Evolutionary conservation across 768 basidiomycete species (phyloP), one percentile per base, ranked within the genome.

Genomic region (Boletus speciosus): DNA sequence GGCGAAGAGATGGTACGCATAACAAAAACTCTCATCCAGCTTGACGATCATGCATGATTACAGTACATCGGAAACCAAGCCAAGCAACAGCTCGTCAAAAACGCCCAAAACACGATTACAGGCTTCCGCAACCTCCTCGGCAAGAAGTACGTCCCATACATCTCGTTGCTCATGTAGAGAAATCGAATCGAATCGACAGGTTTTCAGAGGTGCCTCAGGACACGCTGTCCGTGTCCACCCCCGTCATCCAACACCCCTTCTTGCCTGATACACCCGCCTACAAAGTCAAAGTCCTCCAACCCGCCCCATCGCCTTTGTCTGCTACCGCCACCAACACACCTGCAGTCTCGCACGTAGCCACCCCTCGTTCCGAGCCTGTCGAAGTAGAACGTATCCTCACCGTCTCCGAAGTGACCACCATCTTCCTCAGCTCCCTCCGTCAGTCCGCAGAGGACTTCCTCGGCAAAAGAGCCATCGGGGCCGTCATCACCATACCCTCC

Each of bases 51-150:
- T 44, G 11, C 40, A 4, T n/a, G 44, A 62, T 69, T 15, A 37
- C 67, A 97, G 95, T 98, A 98, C 75, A 90, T 96, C 47, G 97
- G 97, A 56, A 95, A 91, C 72, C 90, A 93, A 66, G 96, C 95
- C 38, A 92, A 87, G 66, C 86, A 84, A 4, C 97, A 98, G 67
- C 85, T 98, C 37, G 91, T 98, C 14, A 97, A 97, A 74, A 98
- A 99, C 71, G 76, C 88, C 0, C 79, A 86, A 64, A 98, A 99
- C 70, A 96, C 95, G 16, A 94, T 98, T 63, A 84, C 83, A n/a
- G 91, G 89, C 2, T 98, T 98, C 78, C 81, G 95, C 25, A 93
- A 97, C 68, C 76, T 98, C 8, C 76, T 99, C 27, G 96, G 96
- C 51, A 91, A 93, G 78, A 93, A 85, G 88, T 95, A 54, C 27